Evolutionary conservation across 2,329 filamentous ascomycete species (phyloP).

Genomic region (Pseudogymnoascus sp.): DNA sequence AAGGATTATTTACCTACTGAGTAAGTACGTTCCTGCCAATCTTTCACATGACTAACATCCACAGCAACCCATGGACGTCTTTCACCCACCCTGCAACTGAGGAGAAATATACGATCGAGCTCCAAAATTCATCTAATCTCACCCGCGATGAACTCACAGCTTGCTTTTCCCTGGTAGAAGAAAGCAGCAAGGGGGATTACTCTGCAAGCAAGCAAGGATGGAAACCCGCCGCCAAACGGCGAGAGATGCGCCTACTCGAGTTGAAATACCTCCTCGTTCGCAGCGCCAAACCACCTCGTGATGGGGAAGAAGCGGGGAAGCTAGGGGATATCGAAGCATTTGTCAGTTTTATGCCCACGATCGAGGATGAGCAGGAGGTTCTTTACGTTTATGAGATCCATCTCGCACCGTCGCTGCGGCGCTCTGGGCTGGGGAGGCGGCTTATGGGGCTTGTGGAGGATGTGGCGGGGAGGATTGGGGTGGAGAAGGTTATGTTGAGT

Average conservation of each 20-base stretch:
- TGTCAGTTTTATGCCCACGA: slow-evolving; percentile 63
- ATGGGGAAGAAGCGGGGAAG: slow-evolving; percentile 13
- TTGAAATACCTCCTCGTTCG: slow-evolving; percentile 62
- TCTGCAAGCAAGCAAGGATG: slow-evolving; percentile 54
- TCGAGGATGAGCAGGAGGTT: slow-evolving; percentile 57
- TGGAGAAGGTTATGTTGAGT: slow-evolving; percentile 65
- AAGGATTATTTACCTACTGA: slow-evolving; percentile 39
- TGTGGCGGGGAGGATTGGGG: slow-evolving; percentile 45
- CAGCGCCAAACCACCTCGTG: slow-evolving; percentile 20
- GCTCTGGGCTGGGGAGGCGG: slow-evolving; percentile 53
- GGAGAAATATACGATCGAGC: slow-evolving; percentile 35
- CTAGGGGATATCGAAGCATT: slow-evolving; percentile 41
- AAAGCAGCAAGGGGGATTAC: slow-evolving; percentile 59
- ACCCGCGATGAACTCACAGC: slow-evolving; percentile 38
- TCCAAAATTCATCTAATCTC: slow-evolving; percentile 37
- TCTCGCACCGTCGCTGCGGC: slow-evolving; percentile 46
- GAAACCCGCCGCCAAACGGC: slow-evolving; percentile 51
- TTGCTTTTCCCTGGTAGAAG: slow-evolving; percentile 48
- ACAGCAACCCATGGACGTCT: slow-evolving; percentile 16
- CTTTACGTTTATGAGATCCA: slow-evolving; percentile 78
- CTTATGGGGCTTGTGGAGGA: slow-evolving; percentile 50
- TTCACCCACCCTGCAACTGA: slow-evolving; percentile 46
- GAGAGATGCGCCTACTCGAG: slow-evolving; percentile 60
- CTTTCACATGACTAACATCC: not conserved
- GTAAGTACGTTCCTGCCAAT: slow-evolving; percentile 30